phyloP scores from a whole-genome alignment of 495 filamentous ascomycete species.

The Talaromyces wortmannii region DNA sequence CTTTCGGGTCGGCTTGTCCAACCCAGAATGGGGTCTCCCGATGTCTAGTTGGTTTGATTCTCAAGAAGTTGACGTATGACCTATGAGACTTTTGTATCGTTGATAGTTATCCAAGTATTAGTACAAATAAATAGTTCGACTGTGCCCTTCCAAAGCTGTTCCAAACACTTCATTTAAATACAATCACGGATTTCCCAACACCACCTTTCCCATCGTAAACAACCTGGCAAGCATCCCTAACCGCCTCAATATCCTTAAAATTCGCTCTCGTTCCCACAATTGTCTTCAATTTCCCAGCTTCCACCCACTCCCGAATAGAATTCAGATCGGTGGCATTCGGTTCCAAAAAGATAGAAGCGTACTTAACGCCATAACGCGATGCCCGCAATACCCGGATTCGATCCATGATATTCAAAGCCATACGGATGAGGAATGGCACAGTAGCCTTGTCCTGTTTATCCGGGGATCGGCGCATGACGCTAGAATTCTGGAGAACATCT shows the following conservation, averaged over 20 bases:
- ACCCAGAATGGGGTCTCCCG: too few relatives aligned
- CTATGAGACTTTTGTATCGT: too few relatives aligned
- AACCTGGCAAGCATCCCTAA: slow-evolving; percentile 36
- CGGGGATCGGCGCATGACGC: slow-evolving; percentile 17
- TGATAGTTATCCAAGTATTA: too few relatives aligned
- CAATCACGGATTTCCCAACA: slow-evolving; percentile 49
- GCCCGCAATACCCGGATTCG: slow-evolving; percentile 19
- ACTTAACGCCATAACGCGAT: slow-evolving; percentile 28
- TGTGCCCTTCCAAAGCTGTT: too few relatives aligned
- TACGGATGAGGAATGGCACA: slow-evolving; percentile 23
- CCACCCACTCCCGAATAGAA: slow-evolving; percentile 29
- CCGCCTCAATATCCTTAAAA: slow-evolving; percentile 35
- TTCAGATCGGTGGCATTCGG: slow-evolving; percentile 32
- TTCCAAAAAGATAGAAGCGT: slow-evolving; percentile 31
- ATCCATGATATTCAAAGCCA: slow-evolving; percentile 26
- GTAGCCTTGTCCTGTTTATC: slow-evolving; percentile 16
- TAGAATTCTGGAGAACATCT: slow-evolving; percentile 16
- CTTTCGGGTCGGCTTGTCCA: too few relatives aligned
- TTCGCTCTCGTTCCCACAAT: slow-evolving; percentile 36
- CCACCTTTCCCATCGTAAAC: slow-evolving; percentile 46
- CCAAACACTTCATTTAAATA: too few relatives aligned
- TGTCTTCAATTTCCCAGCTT: slow-evolving; percentile 34
- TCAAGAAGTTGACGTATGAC: too few relatives aligned
- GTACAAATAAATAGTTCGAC: too few relatives aligned
- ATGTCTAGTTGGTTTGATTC: too few relatives aligned